Evolutionary conservation across 2,329 filamentous ascomycete genomes (phyloP).

Genomic region (Aspergillus awamori): DNA sequence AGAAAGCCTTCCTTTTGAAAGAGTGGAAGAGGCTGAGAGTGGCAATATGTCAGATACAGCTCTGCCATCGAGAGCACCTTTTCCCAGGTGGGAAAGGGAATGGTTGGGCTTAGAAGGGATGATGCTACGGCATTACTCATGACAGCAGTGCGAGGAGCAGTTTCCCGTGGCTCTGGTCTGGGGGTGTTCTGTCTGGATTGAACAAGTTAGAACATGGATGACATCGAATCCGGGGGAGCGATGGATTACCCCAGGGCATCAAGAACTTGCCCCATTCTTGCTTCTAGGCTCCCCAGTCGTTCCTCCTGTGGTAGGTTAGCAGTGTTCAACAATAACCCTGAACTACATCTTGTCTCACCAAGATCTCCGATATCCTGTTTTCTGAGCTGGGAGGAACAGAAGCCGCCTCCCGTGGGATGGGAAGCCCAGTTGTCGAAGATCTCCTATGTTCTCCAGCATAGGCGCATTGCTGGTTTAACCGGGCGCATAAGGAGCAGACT

Average conservation of each 20-base stretch:
- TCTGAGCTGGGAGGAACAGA: constrained; percentile 18
- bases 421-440: constrained; percentile 16
- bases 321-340: neutral
- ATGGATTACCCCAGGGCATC: constrained; percentile 38
- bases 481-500: constrained; percentile 52
- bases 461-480: constrained; percentile 52
- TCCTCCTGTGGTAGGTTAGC: constrained; percentile 27
- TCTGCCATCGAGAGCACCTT: constrained; percentile 44
- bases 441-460: constrained; percentile 45
- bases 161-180: constrained; percentile 17
- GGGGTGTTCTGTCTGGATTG: constrained; percentile 16
- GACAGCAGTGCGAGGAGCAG: constrained; percentile 12
- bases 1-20: constrained; percentile 50
- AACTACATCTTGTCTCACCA: constrained; percentile 21
- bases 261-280: constrained; percentile 39
- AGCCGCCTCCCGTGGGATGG: constrained; percentile 15
- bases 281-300: constrained; percentile 38
- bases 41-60: constrained; percentile 52
- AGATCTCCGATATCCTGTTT: constrained; percentile 16
- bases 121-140: constrained; percentile 11
- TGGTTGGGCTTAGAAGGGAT: constrained; percentile 22
- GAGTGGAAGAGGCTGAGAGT: constrained; percentile 54
- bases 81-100: constrained; percentile 43
- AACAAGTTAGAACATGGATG: constrained; percentile 1
- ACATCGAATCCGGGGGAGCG: constrained; percentile 5